Evolutionary conservation across 192 early-diverging fungal species (phyloP).

Genomic region (Backusella tuberculispora): DNA sequence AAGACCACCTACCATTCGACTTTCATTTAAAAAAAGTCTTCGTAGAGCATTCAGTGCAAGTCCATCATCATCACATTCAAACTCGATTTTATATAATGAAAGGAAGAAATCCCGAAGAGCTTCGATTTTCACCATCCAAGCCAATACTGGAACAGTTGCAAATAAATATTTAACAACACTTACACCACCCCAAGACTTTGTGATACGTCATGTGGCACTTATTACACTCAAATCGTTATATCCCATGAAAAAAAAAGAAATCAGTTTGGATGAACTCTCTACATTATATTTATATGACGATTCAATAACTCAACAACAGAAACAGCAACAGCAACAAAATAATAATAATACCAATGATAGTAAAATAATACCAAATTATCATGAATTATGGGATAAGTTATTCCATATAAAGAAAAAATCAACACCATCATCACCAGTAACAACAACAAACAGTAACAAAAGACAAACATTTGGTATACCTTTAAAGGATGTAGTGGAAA

Average conservation of each 20-base stretch:
- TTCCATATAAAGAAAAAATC: slow-evolving; percentile 20
- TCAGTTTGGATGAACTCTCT: neutral
- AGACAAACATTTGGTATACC: slow-evolving; percentile 19
- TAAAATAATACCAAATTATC: neutral
- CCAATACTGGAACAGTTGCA: neutral
- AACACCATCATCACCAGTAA: neutral
- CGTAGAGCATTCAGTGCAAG: neutral
- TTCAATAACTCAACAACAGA: slow-evolving; percentile 55
- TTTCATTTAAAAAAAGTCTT: slow-evolving; percentile 5
- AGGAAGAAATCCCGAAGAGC: neutral
- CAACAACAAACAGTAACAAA: neutral
- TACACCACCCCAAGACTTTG: slow-evolving; percentile 74
- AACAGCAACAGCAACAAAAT: neutral
- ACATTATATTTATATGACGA: slow-evolving; percentile 27
- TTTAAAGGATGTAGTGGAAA: neutral
- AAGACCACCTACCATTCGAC: neutral
- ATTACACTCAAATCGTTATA: slow-evolving; percentile 71
- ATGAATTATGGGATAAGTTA: slow-evolving; percentile 23
- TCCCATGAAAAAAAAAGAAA: neutral
- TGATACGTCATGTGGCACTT: slow-evolving; percentile 82
- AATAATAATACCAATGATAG: neutral
- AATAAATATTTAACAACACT: slow-evolving; percentile 59
- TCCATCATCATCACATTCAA: neutral
- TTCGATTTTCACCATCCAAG: neutral
- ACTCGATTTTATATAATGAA: neutral